These are phyloP conservation scores for Lyophyllum atratum DNA, from an alignment of 768 basidiomycete species.

Conservation along the genomic window DNA sequence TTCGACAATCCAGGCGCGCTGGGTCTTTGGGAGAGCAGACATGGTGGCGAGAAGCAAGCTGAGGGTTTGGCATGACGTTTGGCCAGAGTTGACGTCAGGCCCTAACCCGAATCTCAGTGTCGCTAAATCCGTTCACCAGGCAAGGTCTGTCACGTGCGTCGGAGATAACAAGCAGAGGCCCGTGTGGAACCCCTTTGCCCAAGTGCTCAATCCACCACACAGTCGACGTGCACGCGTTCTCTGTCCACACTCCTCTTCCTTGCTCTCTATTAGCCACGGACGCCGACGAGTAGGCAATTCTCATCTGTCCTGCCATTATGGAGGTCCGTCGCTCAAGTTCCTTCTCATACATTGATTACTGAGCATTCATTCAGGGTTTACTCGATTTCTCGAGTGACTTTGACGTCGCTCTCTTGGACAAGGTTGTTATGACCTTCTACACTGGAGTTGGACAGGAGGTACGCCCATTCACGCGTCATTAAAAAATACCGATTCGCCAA, in stretches of 20 bases:
- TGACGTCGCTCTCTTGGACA: conserved; percentile 91
- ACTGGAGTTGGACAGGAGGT: conserved; percentile 77
- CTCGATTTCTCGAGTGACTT: conserved; percentile 94
- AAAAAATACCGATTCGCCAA: conserved; percentile 19
- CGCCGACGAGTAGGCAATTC: conserved; percentile 8
- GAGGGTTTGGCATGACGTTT: background rate
- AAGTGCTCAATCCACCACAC: conserved; percentile 25
- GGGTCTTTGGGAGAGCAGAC: conserved; percentile 29
- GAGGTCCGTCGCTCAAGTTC: conserved; percentile 38
- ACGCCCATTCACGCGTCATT: conserved; percentile 22
- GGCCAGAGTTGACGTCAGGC: conserved; percentile 12
- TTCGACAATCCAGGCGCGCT: conserved; percentile 41
- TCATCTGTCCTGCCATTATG: conserved; percentile 37
- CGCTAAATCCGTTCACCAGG: background rate
- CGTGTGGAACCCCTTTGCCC: conserved; percentile 44
- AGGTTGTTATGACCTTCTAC: conserved; percentile 91
- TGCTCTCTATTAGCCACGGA: conserved; percentile 4
- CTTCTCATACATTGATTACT: conserved; percentile 21
- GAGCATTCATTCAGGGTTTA: conserved; percentile 57
- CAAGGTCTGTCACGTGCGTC: conserved; percentile 27
- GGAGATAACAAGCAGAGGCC: conserved; percentile 21
- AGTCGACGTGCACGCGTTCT: conserved; percentile 16
- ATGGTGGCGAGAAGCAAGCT: conserved; percentile 4
- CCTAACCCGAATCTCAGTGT: background rate
- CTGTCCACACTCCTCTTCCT: conserved; percentile 1